These are phyloP conservation scores for Plicaturopsis crispa DNA, from an alignment of 768 basidiomycete species.

Conservation along the genomic window DNA sequence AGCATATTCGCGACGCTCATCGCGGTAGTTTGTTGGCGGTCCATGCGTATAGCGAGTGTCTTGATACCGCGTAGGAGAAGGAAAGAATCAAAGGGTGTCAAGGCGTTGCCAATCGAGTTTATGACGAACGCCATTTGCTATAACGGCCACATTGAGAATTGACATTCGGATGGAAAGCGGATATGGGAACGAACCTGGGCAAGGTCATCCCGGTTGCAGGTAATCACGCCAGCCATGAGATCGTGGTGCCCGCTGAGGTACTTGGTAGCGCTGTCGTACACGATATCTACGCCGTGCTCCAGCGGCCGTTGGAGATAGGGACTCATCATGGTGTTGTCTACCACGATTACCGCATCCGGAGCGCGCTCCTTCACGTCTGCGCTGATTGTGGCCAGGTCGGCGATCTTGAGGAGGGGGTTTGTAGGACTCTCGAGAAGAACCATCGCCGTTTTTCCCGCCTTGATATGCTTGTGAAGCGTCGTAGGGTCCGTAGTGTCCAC, in stretches of 20 bases:
- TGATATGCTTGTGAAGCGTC: conserved; percentile 54
- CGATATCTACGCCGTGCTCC: conserved; percentile 93
- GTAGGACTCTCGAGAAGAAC: conserved; percentile 96
- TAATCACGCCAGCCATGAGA: conserved; percentile 95
- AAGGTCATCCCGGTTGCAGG: conserved; percentile 86
- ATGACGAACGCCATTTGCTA: conserved; percentile 88
- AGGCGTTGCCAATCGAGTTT: conserved; percentile 89
- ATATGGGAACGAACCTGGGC: conserved; percentile 51
- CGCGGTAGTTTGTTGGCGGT: conserved; percentile 82
- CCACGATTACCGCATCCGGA: conserved; percentile 76
- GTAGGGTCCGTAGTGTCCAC: conserved; percentile 83
- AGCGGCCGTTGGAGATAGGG: conserved; percentile 94
- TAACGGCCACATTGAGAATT: conserved; percentile 5
- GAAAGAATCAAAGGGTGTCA: conserved; percentile 95
- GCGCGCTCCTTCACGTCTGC: conserved; percentile 77
- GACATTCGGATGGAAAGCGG: background rate
- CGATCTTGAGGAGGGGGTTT: conserved; percentile 93
- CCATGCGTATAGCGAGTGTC: conserved; percentile 94
- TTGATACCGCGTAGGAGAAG: conserved; percentile 93
- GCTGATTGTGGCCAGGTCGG: conserved; percentile 79
- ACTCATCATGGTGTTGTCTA: conserved; percentile 99
- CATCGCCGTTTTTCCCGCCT: conserved; percentile 79
- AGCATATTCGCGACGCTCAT: conserved; percentile 84
- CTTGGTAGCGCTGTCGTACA: conserved; percentile 97
- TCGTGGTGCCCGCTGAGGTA: conserved; percentile 98